These are phyloP conservation scores for Kazachstania viticola DNA, from an alignment of 805 yeast species.

Conservation along the genomic window DNA sequence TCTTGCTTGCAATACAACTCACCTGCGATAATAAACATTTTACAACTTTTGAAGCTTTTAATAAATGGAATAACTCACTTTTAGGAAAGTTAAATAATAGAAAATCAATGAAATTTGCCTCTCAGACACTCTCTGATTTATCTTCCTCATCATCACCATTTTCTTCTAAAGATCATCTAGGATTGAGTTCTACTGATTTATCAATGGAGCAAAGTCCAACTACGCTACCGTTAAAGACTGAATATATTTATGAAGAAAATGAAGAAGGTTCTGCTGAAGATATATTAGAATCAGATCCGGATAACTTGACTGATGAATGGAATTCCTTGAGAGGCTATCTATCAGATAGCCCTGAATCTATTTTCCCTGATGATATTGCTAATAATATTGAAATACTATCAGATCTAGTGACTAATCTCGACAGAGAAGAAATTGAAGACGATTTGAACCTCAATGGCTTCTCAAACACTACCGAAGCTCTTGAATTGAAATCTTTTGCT, in stretches of 20 bases:
- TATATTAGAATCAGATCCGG: conserved; percentile 6
- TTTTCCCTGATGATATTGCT: no score
- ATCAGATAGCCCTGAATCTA: no score
- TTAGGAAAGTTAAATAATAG: conserved; percentile 1
- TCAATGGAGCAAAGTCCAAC: conserved; percentile 1
- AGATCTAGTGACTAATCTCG: no score
- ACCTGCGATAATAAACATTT: conserved; percentile 8
- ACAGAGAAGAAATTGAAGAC: not conserved
- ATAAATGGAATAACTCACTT: conserved; percentile 13
- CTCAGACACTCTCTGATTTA: no score
- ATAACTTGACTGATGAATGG: conserved; percentile 3
- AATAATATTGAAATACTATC: no score
- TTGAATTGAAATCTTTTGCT: conserved; percentile 14
- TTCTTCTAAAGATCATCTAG: no score
- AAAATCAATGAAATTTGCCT: no score
- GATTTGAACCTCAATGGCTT: not conserved
- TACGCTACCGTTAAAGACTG: no score
- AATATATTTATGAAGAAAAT: conserved; percentile 6
- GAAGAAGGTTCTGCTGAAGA: conserved; percentile 4
- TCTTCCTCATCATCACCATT: no score
- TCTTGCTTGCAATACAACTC: conserved; percentile 15
- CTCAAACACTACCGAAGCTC: not conserved
- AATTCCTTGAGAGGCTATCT: not conserved
- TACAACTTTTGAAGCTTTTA: conserved; percentile 14
- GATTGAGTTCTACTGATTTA: not conserved